These are phyloP conservation scores for Phytophthora citrophthora DNA, from an alignment of 352 stramenopile genomes.

Conservation along the genomic window DNA sequence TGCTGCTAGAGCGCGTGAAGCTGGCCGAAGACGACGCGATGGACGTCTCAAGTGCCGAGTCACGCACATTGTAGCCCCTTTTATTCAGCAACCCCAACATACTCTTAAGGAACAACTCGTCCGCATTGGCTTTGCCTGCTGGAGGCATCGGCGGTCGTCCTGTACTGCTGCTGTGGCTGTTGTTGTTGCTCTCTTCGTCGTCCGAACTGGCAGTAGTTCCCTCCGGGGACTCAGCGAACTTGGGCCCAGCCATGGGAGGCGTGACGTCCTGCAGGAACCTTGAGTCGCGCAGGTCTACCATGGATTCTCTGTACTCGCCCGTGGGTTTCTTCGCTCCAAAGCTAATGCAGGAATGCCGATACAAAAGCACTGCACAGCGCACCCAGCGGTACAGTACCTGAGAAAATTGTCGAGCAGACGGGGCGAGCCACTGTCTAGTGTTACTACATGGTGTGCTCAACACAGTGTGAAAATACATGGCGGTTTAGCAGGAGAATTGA, in stretches of 20 bases:
- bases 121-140: slow-evolving; percentile 31
- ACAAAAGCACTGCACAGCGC: slow-evolving; percentile 2
- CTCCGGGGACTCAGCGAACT: slow-evolving; percentile 16
- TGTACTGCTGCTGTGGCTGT: slow-evolving; percentile 14
- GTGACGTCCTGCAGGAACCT: slow-evolving; percentile 28
- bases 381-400: slow-evolving; percentile 23
- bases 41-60: slow-evolving; percentile 64
- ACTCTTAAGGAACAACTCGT: slow-evolving; percentile 74
- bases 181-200: slow-evolving; percentile 29
- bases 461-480: neutral
- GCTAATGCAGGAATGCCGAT: slow-evolving; percentile 22
- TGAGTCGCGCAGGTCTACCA: slow-evolving; percentile 24
- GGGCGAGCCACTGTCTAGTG: slow-evolving; percentile 16
- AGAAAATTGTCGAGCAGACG: slow-evolving; percentile 18
- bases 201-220: slow-evolving; percentile 26
- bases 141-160: slow-evolving; percentile 13
- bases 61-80: slow-evolving; percentile 83
- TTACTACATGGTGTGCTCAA: slow-evolving; percentile 14
- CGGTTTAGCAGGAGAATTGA: neutral
- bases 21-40: slow-evolving; percentile 55
- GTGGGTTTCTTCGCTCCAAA: slow-evolving; percentile 15
- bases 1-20: slow-evolving; percentile 47
- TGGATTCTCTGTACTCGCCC: slow-evolving; percentile 6
- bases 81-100: slow-evolving; percentile 83
- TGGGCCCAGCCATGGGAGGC: slow-evolving; percentile 9